Evolutionary conservation across 768 basidiomycete species (phyloP), one percentile per base, ranked within the genome.

Genomic region (Mycena epipterygia): DNA sequence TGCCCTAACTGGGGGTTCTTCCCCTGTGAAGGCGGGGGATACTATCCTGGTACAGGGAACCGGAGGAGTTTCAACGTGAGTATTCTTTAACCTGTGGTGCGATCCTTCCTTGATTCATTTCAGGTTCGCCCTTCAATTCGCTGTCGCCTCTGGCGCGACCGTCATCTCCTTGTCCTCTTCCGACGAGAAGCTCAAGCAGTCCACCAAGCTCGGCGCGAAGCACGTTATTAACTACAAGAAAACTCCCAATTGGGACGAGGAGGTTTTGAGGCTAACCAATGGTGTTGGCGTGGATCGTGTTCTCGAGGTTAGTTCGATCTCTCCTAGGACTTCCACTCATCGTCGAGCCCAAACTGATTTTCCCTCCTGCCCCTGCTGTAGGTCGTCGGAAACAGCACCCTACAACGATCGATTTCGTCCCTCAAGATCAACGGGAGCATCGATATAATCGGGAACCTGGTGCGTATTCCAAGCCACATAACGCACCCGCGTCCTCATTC

Each of bases 131-230:
- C 72, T 81, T 3, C 85, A 89, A 79, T 74, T 89, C 61, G 88
- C 88, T 9, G 81, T 86, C 55, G 83, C 85, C 2, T 81, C 84
- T 12, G 87, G 87, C 25, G 87, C 86, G 3, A 82, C 77, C 3
- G 85, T 88, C 64, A 87, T 90, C 75, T 77, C 81, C 44, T 89
- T 87, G 0, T 88, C 87, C 1, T 88, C 86, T 0, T 86, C 86
- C 1, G 86, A 87, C 70, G 76, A 79, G 57, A 90, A 89, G 68
- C 81, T 88, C 39, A 73, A 80, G 60, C 52, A 79, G 17, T 86
- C 81, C 30, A 81, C 78, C 63, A 79, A 78, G 46, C 80, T 87
- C 30, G 85, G 88, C 29, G 82, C 79, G 23, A 81, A 81, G 23
- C 78, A 87, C 56, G 68, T 85, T 25, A 86, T 90, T 79, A 88